phyloP scores from a whole-genome alignment of 1,284 basidiomycete species.

The Fereydounia khargensis region DNA sequence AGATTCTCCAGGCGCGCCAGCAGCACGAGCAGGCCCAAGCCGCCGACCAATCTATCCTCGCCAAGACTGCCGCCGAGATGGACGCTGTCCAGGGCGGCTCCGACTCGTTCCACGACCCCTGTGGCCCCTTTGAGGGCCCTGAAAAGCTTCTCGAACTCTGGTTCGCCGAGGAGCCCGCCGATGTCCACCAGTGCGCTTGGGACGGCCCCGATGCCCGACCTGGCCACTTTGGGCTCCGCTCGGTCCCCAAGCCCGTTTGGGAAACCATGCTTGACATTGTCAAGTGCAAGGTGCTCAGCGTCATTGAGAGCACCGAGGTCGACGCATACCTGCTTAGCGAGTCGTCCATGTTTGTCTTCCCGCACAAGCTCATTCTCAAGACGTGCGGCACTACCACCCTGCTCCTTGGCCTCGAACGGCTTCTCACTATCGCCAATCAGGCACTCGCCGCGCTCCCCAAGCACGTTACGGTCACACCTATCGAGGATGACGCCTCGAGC shows the following conservation, averaged over 20 bases:
- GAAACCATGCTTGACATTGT: constrained; percentile 97
- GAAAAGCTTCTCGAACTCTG: constrained; percentile 98
- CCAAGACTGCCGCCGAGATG: not conserved
- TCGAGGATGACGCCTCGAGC: constrained; percentile 10
- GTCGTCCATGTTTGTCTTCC: constrained; percentile 92
- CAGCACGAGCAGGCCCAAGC: constrained; percentile 9
- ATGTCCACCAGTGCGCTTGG: constrained; percentile 25
- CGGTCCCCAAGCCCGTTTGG: constrained; percentile 77
- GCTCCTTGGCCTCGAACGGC: constrained; percentile 68
- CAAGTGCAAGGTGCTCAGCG: constrained; percentile 91
- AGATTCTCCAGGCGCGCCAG: constrained; percentile 35
- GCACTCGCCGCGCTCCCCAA: constrained; percentile 60
- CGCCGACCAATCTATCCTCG: constrained; percentile 10
- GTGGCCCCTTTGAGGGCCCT: constrained; percentile 62
- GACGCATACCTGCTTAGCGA: constrained; percentile 98
- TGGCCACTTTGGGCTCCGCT: constrained; percentile 67
- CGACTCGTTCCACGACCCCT: constrained; percentile 33
- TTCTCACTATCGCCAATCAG: constrained; percentile 73
- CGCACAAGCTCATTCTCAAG: constrained; percentile 95
- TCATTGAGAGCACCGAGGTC: constrained; percentile 78
- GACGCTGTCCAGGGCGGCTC: constrained; percentile 5
- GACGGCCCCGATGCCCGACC: constrained; percentile 21
- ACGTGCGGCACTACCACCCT: constrained; percentile 99
- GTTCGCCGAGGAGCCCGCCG: constrained; percentile 71
- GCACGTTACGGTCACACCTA: constrained; percentile 7